Percentiles rank a stretch among this genome's conserved stretches.
Conservation (phyloP, 139 green algal genomes). For the Yamagishiella unicocca region DNA sequence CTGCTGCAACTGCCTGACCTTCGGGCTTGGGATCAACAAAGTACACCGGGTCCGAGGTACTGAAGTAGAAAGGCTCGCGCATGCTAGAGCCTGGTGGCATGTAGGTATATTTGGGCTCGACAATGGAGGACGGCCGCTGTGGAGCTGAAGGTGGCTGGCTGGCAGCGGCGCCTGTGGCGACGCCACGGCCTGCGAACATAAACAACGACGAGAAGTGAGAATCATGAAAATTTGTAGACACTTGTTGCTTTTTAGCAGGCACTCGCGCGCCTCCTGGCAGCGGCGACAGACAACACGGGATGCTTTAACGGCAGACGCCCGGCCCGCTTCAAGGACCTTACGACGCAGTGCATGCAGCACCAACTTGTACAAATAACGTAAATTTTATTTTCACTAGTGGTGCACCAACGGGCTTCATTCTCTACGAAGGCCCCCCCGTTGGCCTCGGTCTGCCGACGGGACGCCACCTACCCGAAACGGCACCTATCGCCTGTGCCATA, state of each 20-base stretch:
- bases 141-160: background rate
- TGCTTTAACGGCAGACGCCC: background rate
- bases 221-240: too few species aligned
- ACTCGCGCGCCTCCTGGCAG: too few species aligned
- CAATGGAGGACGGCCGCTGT: background rate
- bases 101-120: slow-evolving; percentile 37
- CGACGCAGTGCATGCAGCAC: background rate
- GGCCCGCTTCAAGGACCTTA: background rate
- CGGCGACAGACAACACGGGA: background rate
- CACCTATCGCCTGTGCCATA: background rate
- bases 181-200: background rate
- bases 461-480: background rate
- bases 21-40: slow-evolving; percentile 42
- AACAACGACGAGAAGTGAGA: too few species aligned
- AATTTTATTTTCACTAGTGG: background rate
- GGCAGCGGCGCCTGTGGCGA: background rate
- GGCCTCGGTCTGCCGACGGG: background rate
- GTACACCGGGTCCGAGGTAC: slow-evolving; percentile 26
- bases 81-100: slow-evolving; percentile 29
- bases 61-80: slow-evolving; percentile 42
- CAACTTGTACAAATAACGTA: background rate
- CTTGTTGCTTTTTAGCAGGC: too few species aligned
- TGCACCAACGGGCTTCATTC: background rate
- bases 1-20: background rate
- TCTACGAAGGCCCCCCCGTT: background rate